These are phyloP conservation scores for Calonectria pteridis DNA, from an alignment of 2,329 filamentous ascomycete species.

Conservation along the genomic window DNA sequence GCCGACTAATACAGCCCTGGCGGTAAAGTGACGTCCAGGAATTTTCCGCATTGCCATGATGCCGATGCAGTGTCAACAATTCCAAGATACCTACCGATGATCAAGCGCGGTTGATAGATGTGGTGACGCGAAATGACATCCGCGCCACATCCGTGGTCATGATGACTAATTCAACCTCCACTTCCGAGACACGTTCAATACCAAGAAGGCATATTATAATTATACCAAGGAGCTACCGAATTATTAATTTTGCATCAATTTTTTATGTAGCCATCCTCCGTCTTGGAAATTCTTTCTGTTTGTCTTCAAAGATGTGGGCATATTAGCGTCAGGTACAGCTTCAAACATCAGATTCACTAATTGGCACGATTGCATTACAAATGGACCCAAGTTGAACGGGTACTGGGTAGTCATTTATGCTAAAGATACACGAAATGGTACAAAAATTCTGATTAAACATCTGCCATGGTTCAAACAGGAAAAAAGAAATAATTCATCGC, in stretches of 20 bases:
- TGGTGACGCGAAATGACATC: not conserved
- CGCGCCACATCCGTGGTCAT: not conserved
- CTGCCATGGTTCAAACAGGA: not conserved
- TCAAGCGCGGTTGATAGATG: not conserved
- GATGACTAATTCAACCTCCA: conserved; percentile 6
- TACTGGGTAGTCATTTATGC: not conserved
- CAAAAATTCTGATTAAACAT: not conserved
- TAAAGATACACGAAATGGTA: conserved; percentile 15
- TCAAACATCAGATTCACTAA: not conserved
- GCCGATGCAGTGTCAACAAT: not conserved
- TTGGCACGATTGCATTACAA: not conserved
- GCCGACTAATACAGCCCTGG: conserved; percentile 83
- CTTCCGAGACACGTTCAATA: not conserved
- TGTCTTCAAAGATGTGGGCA: not conserved
- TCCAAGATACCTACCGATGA: not conserved
- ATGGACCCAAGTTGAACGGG: not conserved
- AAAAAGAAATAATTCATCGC: not conserved
- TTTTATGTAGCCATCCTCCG: not conserved
- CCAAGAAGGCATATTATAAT: not conserved
- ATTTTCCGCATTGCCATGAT: conserved; percentile 42
- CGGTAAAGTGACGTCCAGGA: conserved; percentile 80
- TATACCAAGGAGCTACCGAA: not conserved
- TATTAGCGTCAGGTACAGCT: not conserved
- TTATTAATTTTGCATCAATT: not conserved
- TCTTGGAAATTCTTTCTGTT: not conserved